These are phyloP conservation scores for Rosa lucieae DNA, from an alignment of 306 rosid species.

Conservation along the genomic window DNA sequence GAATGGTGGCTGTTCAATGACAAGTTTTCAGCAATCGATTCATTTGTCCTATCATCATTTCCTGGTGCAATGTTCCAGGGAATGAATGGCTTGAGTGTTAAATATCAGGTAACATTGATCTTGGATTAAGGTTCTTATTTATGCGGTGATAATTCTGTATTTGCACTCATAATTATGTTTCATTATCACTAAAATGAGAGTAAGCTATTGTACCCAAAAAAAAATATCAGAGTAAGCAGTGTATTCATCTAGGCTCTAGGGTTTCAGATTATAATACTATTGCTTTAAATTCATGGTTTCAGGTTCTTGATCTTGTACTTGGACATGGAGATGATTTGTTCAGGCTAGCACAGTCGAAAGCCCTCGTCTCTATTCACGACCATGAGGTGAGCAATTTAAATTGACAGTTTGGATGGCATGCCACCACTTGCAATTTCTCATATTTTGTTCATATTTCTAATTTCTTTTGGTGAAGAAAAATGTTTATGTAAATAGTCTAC, in stretches of 20 bases:
- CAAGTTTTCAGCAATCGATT: slow-evolving; percentile 73
- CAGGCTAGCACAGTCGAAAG: slow-evolving; percentile 53
- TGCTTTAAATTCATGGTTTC: slow-evolving; percentile 33
- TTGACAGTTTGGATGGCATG: too few relatives aligned
- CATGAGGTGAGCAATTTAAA: slow-evolving; percentile 32
- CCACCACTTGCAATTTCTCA: too few relatives aligned
- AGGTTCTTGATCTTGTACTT: slow-evolving; percentile 77
- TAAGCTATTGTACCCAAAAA: too few relatives aligned
- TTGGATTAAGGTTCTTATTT: not conserved
- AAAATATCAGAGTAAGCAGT: not conserved
- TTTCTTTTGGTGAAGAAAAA: too few relatives aligned
- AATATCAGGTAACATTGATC: slow-evolving; percentile 71
- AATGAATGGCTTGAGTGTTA: slow-evolving; percentile 80
- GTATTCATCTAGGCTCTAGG: not conserved
- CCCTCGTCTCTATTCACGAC: slow-evolving; percentile 48
- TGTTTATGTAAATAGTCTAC: too few relatives aligned
- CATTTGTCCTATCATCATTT: slow-evolving; percentile 78
- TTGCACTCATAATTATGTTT: not conserved
- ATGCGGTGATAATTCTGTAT: not conserved
- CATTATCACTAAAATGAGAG: not conserved
- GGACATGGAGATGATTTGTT: slow-evolving; percentile 60
- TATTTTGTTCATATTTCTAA: too few relatives aligned
- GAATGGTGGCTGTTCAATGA: slow-evolving; percentile 96
- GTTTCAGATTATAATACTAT: not conserved
- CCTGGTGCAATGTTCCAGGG: slow-evolving; percentile 63